Evolutionary conservation across 306 rosid genomes (phyloP), one percentile per base, ranked within the genome.

Genomic region (Citrullus colocynthis): DNA sequence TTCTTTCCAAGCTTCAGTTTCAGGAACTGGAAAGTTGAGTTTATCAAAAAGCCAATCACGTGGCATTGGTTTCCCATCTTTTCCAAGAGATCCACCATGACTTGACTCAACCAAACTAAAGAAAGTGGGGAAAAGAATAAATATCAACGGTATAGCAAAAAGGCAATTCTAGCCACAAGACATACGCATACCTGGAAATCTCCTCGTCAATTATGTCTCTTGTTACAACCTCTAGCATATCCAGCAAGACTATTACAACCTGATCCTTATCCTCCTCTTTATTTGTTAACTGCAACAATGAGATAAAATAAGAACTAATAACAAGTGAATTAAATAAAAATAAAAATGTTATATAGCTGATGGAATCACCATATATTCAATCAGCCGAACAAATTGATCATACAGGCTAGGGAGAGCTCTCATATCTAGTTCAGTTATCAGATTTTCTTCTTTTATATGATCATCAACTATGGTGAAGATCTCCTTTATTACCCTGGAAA

Each of bases 141-240:
- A 66, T 37, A 44, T 49, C 58, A 12, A 42, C 52, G 24, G 56
- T 45, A 74, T 21, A 70, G 36, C 52, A 75, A 55, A 6, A 78
- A 85, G 45, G 61, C 4, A 76, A 58, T 48, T 36, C 57, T 55
- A 34, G 59, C 60, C 54, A 79, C 78, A 81, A 59, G 79, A 82
- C 80, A 80, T 82, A 92, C 97, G 81, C 80, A 80, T 82, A 92
- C 98, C 84, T 84, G 69, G 89, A 86, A 80, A 82, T 76, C 21
- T 92, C 98, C 72, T 90, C 97, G 2, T 87, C 97, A 87, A 95
- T 83, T 81, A 95, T 89, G 87, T 95, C 98, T 69, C 97, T 88
- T 18, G 97, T 90, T 80, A 89, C 98, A 86, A 95, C 89, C 85
- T 95, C 98, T 20, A 95, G 83, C 96, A 95, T 95, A 88, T 95